Base-by-base conservation (phyloP, 2,329 filamentous ascomycete species). In the Neonectria sp. region DNA sequence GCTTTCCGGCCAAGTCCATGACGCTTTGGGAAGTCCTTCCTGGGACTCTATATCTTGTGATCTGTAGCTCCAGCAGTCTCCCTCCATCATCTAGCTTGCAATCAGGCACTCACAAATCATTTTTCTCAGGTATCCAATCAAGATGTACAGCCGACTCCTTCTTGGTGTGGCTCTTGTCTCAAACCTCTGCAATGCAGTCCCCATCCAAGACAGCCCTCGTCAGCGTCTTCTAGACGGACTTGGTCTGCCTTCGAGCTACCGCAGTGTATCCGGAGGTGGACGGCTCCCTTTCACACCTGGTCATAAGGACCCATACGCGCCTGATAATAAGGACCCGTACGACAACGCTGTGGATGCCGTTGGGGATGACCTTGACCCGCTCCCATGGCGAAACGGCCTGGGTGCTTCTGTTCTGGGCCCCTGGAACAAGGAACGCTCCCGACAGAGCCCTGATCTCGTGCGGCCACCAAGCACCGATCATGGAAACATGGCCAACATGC, bases 401-500 rank as follows among this genome's bases (percentile, higher is more conserved):
- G 92, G 92, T 25, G 86, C 90, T 17, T 89, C 87, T 11, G 88
- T 94, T 15, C 81, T 93, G 25, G 92, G 92, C 0, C 92, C 92
- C 0, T 89, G 90, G 79, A 95, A 94, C 78, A 84, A 82, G 66
- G 88, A 88, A 57, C 89, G 92, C 25, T 89, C 92, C 60, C 85
- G 89, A 52, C 89, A 94, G 81, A 92, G 89, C 77, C 92, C 92
- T 0, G 92, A 94, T 78, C 82, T 93, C 49, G 84, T 94, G 46
- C 88, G 92, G 24, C 92, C 92, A 21, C 92, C 92, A 0, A 90
- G 88, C 76, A 94, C 92, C 6, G 92, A 95, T 75, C 89, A 91
- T 78, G 92, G 92, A 40, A 89, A 87, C 71, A 84, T 94, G 76
- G 81, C 86, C 57, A 94, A 93, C 79, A 90, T 94, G 88, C 86